phyloP scores from a whole-genome alignment of 202 grass and related monocot species.

The Elaeis oleifera region DNA sequence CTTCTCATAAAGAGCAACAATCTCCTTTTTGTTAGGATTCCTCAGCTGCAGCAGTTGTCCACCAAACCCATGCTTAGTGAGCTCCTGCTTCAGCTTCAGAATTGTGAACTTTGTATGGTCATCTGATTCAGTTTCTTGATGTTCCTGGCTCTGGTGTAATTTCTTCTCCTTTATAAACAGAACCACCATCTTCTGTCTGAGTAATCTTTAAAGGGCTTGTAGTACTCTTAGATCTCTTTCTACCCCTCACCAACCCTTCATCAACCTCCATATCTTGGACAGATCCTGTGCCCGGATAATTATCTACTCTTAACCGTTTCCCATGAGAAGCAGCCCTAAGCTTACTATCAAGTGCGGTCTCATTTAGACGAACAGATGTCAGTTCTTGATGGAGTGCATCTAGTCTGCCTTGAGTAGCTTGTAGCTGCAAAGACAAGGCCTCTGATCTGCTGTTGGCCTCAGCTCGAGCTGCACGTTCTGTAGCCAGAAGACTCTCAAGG shows the following conservation, averaged over 20 bases:
- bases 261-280: conserved; percentile 88
- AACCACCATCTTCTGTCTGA: conserved; percentile 74
- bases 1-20: conserved; percentile 81
- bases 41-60: conserved; percentile 77
- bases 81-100: conserved; percentile 69
- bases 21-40: conserved; percentile 95
- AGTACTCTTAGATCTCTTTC: conserved; percentile 83
- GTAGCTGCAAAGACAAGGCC: conserved; percentile 73
- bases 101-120: conserved; percentile 77
- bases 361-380: conserved; percentile 62
- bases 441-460: conserved; percentile 89
- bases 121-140: conserved; percentile 39
- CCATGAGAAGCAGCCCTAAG: conserved; percentile 42
- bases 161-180: conserved; percentile 42
- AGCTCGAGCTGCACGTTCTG: conserved; percentile 57
- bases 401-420: conserved; percentile 81
- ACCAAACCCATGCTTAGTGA: conserved; percentile 84
- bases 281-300: conserved; percentile 55
- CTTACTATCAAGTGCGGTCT: conserved; percentile 80
- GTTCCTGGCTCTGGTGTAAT: conserved; percentile 45
- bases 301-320: conserved; percentile 58
- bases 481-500: conserved; percentile 62
- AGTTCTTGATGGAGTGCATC: conserved; percentile 88
- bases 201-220: conserved; percentile 69
- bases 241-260: conserved; percentile 42